Base-by-base conservation (phyloP, 2,329 filamentous ascomycete species). In the Penicillium sp. region DNA sequence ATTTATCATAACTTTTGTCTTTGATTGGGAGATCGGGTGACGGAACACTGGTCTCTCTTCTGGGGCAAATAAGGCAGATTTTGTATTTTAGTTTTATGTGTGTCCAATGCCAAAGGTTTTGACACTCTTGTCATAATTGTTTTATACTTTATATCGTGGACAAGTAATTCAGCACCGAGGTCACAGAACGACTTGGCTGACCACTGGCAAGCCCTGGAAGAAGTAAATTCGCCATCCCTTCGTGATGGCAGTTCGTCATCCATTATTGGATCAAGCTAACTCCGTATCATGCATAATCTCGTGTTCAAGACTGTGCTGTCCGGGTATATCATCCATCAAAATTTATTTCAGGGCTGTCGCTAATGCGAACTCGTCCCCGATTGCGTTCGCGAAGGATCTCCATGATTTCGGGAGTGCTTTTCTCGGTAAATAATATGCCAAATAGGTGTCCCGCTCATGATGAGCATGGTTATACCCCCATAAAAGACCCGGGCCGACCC, bases 51-150 rank as follows among this genome's bases (percentile, higher is more conserved):
- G 13, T 54, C 17, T 40, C 37, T 12, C 7, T 24, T 53, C 15
- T 7, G 15, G 51, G 51, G 24, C 33, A 3, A 22, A 54, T 54
- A 22, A 40, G 33, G 33, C 19, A 40, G 49, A 22, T 22, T 35
- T 35, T 54, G 51, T 63, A 59, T 10, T 61, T 35, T 51, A 55
- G 40, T 60, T 50, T 58, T 53, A 28, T 59, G 44, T 24, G 19
- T 28, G 51, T 24, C 26, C 37, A 54, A 54, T 54, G 3, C 17
- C 17, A 28, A n/a, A 38, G 3, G 22, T 28, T 51, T 13, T 22
- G 19, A 8, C 4, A 4, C 9, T 26, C 17, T 53, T 38, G 10
- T 17, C 30, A 37, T 24, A 13, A 26, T 12, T 4, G 24, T 10
- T 17, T 53, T n/a, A 17, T 38, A 30, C 17, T 17, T 3, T 15